Evolutionary conservation across 2,329 filamentous ascomycete species (phyloP), one percentile per base, ranked within the genome.

Genomic region (Coniochaeta ligniaria): DNA sequence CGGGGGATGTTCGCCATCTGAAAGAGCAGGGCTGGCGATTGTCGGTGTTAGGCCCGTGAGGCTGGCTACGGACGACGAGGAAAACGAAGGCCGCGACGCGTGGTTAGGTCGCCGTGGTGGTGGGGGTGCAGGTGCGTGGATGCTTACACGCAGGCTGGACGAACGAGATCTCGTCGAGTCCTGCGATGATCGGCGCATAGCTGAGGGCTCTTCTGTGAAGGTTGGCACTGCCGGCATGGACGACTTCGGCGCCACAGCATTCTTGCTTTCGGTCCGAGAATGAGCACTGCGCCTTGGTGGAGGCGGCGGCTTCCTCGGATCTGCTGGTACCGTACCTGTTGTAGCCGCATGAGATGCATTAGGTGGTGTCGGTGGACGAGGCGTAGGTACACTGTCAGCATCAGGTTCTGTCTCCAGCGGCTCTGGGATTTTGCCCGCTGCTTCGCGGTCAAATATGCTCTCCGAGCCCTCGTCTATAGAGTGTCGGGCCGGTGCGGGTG

Each of bases 381-480:
- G 70, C 47, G 64, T 60, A 35, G 71, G 68, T 59, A 72, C 60
- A 59, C 71, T 63, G 61, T 73, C 68, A 3, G 63, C 63, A 2
- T 68, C 68, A 1, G 61, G 61, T 17, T 68, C 68, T 9, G 67
- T 24, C 33, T 66, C 75, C 38, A 66, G 75, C 60, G 67, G 70
- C 61, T 82, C 81, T 5, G 80, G 80, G 6, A 78, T 67, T 64
- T 81, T 83, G 36, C 80, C 81, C 17, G 78, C 80, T 38, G 80
- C 75, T 67, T 84, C 81, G 45, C 74, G 78, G 63, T 84, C 81
- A 62, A 84, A 83, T 22, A 81, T 73, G 38, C 80, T 82, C 61
- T 83, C 80, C 22, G 71, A 66, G 38, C 76, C 77, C 57, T 82
- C 79, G 26, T 82, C 78, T n/a, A 72, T 68, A 63, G 74, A 78